A percentile compares a stretch with the other conserved stretches of the same genome.
phyloP scores from a whole-genome alignment of 257 asterid genomes.

The Scutellaria barbata region DNA sequence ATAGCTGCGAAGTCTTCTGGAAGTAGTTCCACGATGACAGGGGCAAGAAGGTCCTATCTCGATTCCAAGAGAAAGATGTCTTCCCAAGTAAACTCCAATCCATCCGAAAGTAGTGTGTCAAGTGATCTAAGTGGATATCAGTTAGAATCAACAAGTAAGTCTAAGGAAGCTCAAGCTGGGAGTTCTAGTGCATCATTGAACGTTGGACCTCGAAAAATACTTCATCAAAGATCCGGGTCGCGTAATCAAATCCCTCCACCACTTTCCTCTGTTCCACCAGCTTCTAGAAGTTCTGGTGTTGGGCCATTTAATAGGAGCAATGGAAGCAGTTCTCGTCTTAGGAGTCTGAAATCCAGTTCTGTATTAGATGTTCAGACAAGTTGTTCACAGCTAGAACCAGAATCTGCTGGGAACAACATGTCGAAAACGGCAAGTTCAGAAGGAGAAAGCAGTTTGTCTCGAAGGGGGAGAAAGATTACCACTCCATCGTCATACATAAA shows the following conservation, averaged over 20 bases:
- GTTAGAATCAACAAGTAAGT: constrained; percentile 33
- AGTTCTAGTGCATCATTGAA: constrained; percentile 47
- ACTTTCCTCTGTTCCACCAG: constrained; percentile 36
- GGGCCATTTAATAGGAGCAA: constrained; percentile 38
- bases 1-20: constrained; percentile 43
- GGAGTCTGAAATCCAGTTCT: constrained; percentile 54
- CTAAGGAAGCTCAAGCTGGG: constrained; percentile 47
- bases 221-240: constrained; percentile 40
- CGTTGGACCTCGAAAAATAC: constrained; percentile 38
- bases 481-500: constrained; percentile 31
- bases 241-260: constrained; percentile 39
- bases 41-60: constrained; percentile 38
- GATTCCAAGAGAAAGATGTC: constrained; percentile 35
- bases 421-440: constrained; percentile 54
- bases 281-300: constrained; percentile 41
- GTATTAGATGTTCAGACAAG: constrained; percentile 47
- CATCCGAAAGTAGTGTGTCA: constrained; percentile 44
- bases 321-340: constrained; percentile 44
- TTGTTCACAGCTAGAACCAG: constrained; percentile 49
- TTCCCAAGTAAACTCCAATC: constrained; percentile 30
- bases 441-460: constrained; percentile 58
- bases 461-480: constrained; percentile 42
- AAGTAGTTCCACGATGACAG: constrained; percentile 29
- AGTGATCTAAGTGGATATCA: constrained; percentile 36
- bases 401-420: constrained; percentile 39